phyloP scores from a whole-genome alignment of 345 rosid species.

The Syzygium jambos region DNA sequence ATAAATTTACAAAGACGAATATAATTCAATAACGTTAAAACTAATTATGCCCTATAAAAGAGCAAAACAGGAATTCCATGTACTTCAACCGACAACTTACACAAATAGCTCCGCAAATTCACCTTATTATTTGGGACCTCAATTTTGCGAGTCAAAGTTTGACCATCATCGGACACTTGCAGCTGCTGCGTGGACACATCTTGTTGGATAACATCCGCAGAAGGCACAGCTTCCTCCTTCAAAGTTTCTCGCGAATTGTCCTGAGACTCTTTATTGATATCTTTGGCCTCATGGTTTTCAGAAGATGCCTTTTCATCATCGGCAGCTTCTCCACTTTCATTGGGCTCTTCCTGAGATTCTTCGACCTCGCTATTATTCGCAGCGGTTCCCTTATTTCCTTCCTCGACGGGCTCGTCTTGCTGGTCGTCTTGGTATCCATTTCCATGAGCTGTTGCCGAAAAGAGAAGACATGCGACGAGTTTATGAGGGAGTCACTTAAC shows the following conservation, averaged over 20 bases:
- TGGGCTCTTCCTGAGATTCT: background rate
- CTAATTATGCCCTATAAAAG: background rate
- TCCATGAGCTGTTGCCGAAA: background rate
- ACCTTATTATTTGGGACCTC: constrained; percentile 93
- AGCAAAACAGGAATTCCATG: background rate
- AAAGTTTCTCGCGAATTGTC: background rate
- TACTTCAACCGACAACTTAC: background rate
- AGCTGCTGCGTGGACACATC: background rate
- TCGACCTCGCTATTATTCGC: background rate
- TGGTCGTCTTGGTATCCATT: background rate
- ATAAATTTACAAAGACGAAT: background rate
- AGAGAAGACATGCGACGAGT: background rate
- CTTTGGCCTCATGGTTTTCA: background rate
- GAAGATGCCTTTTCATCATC: background rate
- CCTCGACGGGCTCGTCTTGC: background rate
- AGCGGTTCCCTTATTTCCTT: background rate
- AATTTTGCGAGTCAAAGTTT: constrained; percentile 39
- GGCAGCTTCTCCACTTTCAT: background rate
- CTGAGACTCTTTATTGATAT: background rate
- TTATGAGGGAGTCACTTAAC: background rate
- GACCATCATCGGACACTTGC: constrained; percentile 16
- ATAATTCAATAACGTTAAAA: background rate
- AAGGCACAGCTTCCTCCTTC: background rate
- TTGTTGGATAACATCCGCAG: background rate
- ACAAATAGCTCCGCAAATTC: background rate